Conservation (phyloP, 169 alveolate species). For the Cryptosporidium sp. region DNA sequence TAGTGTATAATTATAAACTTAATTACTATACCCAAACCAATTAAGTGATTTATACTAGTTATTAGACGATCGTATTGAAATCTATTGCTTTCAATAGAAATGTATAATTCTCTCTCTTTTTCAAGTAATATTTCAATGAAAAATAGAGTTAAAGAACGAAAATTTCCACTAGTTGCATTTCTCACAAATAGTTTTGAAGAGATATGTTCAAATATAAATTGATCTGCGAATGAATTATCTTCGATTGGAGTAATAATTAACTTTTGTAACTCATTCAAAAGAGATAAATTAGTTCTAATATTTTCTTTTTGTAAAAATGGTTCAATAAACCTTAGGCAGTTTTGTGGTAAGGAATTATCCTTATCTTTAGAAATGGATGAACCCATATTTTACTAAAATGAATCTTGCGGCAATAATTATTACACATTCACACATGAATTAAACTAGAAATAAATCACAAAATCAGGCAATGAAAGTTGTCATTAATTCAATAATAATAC, state of each 20-base stretch:
- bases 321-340: conserved; percentile 13
- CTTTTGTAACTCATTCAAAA: conserved; percentile 23
- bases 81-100: not conserved
- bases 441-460: not conserved
- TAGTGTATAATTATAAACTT: conserved; percentile 34
- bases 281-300: not conserved
- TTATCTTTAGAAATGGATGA: conserved; percentile 61
- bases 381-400: conserved; percentile 51
- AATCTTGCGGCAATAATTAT: not conserved
- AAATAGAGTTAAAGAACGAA: conserved; percentile 24
- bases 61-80: not conserved
- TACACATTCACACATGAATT: not conserved
- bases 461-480: not conserved
- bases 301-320: conserved; percentile 21
- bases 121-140: conserved; percentile 3
- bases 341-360: not conserved
- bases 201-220: conserved; percentile 14
- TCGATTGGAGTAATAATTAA: conserved; percentile 12
- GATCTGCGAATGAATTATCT: not conserved
- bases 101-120: conserved; percentile 23
- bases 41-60: not conserved
- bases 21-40: conserved; percentile 26
- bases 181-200: conserved; percentile 17
- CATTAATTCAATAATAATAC: not conserved
- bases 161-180: conserved; percentile 16